Percentiles rank a stretch among this genome's conserved stretches.
phyloP scores from a whole-genome alignment of 2,329 filamentous ascomycete genomes.

The Hysterium pulicare region DNA sequence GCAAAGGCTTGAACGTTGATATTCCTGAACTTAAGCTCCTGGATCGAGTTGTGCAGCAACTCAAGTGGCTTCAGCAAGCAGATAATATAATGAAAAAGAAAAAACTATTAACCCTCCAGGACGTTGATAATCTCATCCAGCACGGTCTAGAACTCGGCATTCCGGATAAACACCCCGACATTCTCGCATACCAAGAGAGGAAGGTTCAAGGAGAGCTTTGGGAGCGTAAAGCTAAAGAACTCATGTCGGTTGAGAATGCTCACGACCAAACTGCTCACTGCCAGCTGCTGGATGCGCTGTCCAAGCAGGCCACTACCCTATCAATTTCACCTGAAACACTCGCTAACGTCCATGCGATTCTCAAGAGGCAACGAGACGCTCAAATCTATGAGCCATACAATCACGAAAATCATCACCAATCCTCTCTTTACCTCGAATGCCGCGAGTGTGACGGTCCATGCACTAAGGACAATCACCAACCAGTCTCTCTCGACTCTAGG shows the following conservation, averaged over 20 bases:
- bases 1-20: conserved; percentile 85
- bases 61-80: conserved; percentile 84
- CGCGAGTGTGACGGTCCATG: too few relatives aligned
- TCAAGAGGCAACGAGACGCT: conserved; percentile 93
- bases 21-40: conserved; percentile 83
- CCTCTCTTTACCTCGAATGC: too few relatives aligned
- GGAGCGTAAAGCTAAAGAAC: conserved; percentile 88
- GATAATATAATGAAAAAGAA: conserved; percentile 60
- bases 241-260: conserved; percentile 86
- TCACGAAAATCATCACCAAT: too few relatives aligned
- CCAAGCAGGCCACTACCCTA: conserved; percentile 72
- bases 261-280: too few relatives aligned
- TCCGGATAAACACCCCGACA: conserved; percentile 73
- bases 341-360: conserved; percentile 78
- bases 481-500: too few relatives aligned
- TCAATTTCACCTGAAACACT: conserved; percentile 82
- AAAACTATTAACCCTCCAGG: conserved; percentile 67
- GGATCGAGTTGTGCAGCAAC: conserved; percentile 74
- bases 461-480: too few relatives aligned
- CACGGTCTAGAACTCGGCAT: conserved; percentile 76
- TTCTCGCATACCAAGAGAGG: conserved; percentile 73
- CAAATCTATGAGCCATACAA: too few relatives aligned
- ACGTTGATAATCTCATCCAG: conserved; percentile 75
- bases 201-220: conserved; percentile 74
- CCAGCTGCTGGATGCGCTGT: conserved; percentile 87